These are phyloP conservation scores for Cryphonectria nitschkei DNA, from an alignment of 2,329 filamentous ascomycete species.

Conservation along the genomic window DNA sequence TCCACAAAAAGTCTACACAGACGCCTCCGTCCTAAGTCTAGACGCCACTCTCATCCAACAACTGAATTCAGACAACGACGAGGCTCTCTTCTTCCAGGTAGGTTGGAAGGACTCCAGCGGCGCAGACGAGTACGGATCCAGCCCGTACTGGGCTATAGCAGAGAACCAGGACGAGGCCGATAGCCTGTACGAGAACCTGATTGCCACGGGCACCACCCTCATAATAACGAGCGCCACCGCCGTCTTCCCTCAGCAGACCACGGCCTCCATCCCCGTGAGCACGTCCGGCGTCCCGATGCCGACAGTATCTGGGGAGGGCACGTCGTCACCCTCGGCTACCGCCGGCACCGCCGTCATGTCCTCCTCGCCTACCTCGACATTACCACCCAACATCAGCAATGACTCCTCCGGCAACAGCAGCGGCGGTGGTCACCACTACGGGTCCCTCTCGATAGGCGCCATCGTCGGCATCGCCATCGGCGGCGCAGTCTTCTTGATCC, in stretches of 20 bases:
- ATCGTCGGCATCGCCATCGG: conserved; percentile 54
- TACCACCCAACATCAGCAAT: neutral
- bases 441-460: conserved; percentile 46
- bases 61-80: neutral
- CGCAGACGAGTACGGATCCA: neutral
- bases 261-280: neutral
- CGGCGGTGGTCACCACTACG: neutral
- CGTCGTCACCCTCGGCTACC: neutral
- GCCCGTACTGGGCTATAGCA: neutral
- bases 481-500: conserved; percentile 42
- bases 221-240: neutral
- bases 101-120: conserved; percentile 3
- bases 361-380: neutral
- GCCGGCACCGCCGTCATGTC: neutral
- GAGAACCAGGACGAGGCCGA: neutral
- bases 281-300: neutral
- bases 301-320: neutral
- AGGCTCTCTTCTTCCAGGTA: conserved; percentile 3
- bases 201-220: neutral
- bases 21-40: neutral
- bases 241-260: neutral
- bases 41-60: neutral
- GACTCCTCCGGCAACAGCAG: neutral
- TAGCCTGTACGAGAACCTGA: neutral
- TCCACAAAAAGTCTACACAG: neutral